These are phyloP conservation scores for Lophium mytilinum DNA, from an alignment of 495 filamentous ascomycete genomes.

Conservation along the genomic window DNA sequence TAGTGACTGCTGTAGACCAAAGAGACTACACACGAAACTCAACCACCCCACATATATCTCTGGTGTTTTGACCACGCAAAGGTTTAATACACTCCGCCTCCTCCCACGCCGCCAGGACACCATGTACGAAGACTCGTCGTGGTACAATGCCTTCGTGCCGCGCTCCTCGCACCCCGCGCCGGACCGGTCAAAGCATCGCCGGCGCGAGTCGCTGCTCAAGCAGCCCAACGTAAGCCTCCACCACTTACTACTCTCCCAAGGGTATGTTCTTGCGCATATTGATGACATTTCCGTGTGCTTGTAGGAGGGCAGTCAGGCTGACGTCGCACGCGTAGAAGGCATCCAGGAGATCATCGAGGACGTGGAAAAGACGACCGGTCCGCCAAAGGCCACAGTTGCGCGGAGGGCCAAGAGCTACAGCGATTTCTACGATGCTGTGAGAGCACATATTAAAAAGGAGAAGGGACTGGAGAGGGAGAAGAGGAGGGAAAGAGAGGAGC, in stretches of 20 bases:
- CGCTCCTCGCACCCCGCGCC: slow-evolving; percentile 41
- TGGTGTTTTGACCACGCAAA: too few relatives aligned
- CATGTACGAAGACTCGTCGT: slow-evolving; percentile 66
- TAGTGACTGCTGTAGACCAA: too few relatives aligned
- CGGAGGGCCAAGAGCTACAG: slow-evolving; percentile 68
- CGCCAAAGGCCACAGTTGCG: slow-evolving; percentile 53
- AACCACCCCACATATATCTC: too few relatives aligned
- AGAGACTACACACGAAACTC: too few relatives aligned
- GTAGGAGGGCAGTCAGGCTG: slow-evolving; percentile 38
- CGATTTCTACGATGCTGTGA: slow-evolving; percentile 61
- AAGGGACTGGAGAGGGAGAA: slow-evolving; percentile 31
- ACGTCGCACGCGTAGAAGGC: slow-evolving; percentile 37
- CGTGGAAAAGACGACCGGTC: slow-evolving; percentile 40
- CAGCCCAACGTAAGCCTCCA: slow-evolving; percentile 55
- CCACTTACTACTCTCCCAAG: slow-evolving; percentile 6
- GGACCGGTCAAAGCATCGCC: slow-evolving; percentile 44
- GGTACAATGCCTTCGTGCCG: slow-evolving; percentile 56
- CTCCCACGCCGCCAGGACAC: neutral
- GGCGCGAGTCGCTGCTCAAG: slow-evolving; percentile 58
- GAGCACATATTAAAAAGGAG: slow-evolving; percentile 45
- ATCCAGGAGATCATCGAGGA: slow-evolving; percentile 44
- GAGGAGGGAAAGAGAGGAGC: slow-evolving; percentile 28
- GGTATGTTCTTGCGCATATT: slow-evolving; percentile 22
- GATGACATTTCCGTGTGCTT: slow-evolving; percentile 29
- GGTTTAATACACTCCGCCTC: neutral